Base-by-base conservation (phyloP, 2,329 filamentous ascomycete species). In the Beauveria sp. region DNA sequence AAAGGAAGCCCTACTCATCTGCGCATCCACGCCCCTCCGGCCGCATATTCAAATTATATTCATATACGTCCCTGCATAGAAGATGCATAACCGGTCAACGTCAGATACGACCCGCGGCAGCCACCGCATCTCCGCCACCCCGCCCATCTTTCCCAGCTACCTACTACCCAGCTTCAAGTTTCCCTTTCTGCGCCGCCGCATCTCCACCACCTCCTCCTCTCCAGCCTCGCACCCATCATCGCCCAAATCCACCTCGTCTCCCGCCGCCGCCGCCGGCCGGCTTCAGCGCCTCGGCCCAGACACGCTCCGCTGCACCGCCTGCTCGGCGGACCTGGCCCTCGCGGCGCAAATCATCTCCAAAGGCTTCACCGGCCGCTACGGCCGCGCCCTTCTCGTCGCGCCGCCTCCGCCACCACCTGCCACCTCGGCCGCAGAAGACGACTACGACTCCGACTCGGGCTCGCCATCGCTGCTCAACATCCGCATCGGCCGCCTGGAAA, bases 281-380 rank as follows among this genome's bases (percentile, higher is more conserved):
- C 72, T 85, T 7, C 66, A 73, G 20, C 78, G 77, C 61, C 70
- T 71, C 26, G 75, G 77, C 0, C 82, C 83, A 5, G 78, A 84
- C 67, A 84, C 81, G 1, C 73, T 88, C 55, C 79, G 83, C 64
- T 88, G 85, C 72, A 75, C 76, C 40, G 76, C 72, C 55, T 88
- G 85, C 74, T 77, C 82, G 14, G 75, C 80, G 59, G 84, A 88
- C 70, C 70, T 88, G n/a, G 85, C 84, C 20, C 84, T 84, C 67
- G 70, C 77, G 18, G 78, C 80, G 14, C 84, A 87, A 69, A 82
- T 88, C 63, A 79, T 88, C 44, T 84, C 80, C 64, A 87, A 87
- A 69, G 82, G 84, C 64, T 89, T 88, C 73, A 86, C 81, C 0
- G 86, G 86, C 20, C 83, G 84, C 22, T 80, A 87, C 70, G 86